Percentiles rank a stretch among this genome's conserved stretches.
phyloP scores from a whole-genome alignment of 176 grass and related monocot genomes.

The Eremochloa ophiuroides region DNA sequence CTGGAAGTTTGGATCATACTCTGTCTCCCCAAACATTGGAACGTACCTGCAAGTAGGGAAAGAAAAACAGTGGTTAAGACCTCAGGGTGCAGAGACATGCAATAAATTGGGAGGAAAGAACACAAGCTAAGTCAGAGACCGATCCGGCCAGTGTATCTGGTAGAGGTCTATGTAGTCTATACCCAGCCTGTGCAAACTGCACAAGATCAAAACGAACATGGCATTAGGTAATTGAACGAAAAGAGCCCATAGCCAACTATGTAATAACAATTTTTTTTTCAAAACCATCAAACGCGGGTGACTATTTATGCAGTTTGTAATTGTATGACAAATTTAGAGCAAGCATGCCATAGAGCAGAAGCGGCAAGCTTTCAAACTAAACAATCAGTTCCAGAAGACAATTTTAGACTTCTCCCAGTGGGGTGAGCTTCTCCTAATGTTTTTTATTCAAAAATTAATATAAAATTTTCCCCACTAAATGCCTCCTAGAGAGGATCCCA shows the following conservation, averaged over 20 bases:
- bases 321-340: background rate
- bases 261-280: background rate
- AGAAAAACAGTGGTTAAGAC: background rate
- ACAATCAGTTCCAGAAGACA: background rate
- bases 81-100: background rate
- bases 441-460: too few relatives aligned
- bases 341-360: background rate
- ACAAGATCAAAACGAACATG: constrained; percentile 2
- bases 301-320: background rate
- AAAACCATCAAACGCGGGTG: too few relatives aligned
- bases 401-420: too few relatives aligned
- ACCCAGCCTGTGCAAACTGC: constrained; percentile 51
- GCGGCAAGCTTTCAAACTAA: background rate
- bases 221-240: background rate
- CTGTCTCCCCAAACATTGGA: constrained; percentile 94
- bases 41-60: constrained; percentile 47
- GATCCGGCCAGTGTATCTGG: constrained; percentile 98
- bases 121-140: constrained; percentile 27
- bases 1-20: constrained; percentile 60
- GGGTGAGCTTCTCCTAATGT: too few relatives aligned
- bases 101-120: background rate
- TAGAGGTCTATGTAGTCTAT: constrained; percentile 94
- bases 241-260: background rate
- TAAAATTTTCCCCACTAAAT: too few relatives aligned
- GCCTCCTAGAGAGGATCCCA: too few relatives aligned